These are phyloP conservation scores for Alternaria angustiovoidea DNA, from an alignment of 2,329 filamentous ascomycete genomes.

Conservation along the genomic window DNA sequence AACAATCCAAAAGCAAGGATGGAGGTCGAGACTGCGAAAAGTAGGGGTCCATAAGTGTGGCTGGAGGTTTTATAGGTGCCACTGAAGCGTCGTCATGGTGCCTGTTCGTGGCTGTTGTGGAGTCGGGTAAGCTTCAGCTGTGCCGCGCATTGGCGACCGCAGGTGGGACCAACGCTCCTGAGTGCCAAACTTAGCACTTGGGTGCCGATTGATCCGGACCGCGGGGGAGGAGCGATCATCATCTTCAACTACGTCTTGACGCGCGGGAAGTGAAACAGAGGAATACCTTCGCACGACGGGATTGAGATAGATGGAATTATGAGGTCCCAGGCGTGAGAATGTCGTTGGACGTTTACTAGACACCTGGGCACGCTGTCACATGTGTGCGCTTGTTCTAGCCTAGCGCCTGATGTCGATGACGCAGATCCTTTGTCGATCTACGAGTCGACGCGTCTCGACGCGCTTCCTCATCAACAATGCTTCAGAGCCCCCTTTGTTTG, in stretches of 20 bases:
- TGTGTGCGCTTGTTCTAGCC: background rate
- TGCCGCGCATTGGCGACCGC: conserved; percentile 28
- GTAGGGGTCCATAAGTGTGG: conserved; percentile 18
- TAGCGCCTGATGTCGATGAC: background rate
- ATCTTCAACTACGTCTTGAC: background rate
- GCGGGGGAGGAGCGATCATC: background rate
- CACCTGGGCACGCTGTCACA: background rate
- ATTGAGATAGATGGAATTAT: background rate
- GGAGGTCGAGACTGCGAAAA: background rate
- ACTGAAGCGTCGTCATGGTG: conserved; percentile 18
- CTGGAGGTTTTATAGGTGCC: conserved; percentile 15
- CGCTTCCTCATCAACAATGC: background rate
- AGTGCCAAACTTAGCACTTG: conserved; percentile 18
- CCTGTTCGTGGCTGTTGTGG: conserved; percentile 13
- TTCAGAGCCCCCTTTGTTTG: background rate
- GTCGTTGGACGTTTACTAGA: background rate
- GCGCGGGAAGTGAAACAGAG: background rate
- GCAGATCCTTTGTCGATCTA: background rate
- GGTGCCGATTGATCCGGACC: conserved; percentile 27
- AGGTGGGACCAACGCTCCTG: conserved; percentile 18
- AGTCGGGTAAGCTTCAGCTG: conserved; percentile 19
- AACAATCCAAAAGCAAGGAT: background rate
- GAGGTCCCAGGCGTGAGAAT: background rate
- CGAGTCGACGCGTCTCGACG: conserved; percentile 2
- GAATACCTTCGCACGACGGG: background rate